Conservation (phyloP, 306 rosid genomes). For the Sophora flavescens region DNA sequence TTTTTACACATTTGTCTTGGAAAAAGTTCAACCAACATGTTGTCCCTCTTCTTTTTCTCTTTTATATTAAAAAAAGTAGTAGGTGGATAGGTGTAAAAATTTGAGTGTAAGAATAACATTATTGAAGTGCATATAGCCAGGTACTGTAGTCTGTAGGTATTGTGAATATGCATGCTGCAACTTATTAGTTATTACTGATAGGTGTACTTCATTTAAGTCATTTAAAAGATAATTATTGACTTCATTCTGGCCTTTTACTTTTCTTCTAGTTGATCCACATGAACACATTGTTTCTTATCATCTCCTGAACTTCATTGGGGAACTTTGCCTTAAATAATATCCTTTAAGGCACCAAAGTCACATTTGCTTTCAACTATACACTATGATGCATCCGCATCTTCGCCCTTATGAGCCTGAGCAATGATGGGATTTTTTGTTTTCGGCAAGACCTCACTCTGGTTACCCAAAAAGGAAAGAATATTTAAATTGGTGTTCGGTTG, state of each 20-base stretch:
- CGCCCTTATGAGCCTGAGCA: no score
- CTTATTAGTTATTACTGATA: slow-evolving; percentile 14
- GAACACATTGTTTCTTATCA: background rate
- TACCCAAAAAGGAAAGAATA: background rate
- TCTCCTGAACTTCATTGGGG: background rate
- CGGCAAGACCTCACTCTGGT: background rate
- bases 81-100: no score
- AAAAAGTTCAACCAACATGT: no score
- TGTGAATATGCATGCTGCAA: background rate
- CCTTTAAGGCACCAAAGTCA: background rate
- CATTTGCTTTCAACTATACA: background rate
- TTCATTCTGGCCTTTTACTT: background rate
- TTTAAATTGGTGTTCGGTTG: background rate
- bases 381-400: no score
- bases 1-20: no score
- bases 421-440: no score
- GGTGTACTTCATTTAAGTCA: background rate
- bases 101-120: no score
- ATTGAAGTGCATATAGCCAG: no score
- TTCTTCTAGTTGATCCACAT: background rate
- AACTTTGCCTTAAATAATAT: background rate
- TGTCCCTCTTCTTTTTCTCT: no score
- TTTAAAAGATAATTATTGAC: background rate
- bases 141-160: background rate
- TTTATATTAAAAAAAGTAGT: no score